phyloP scores from a whole-genome alignment of 176 grass and related monocot species.

The Dendrocalamus sinicus region DNA sequence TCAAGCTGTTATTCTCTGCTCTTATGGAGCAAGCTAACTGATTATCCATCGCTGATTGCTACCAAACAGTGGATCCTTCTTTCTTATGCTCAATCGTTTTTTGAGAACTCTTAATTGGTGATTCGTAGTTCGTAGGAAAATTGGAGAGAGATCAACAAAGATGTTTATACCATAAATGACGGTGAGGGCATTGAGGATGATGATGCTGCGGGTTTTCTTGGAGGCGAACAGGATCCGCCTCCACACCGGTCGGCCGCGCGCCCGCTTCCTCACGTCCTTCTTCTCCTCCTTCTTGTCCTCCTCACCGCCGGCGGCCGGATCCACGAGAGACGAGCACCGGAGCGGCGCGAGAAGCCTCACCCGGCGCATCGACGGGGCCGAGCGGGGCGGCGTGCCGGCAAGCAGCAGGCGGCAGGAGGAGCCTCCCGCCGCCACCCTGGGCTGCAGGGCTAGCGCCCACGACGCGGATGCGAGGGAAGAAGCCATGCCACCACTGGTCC shows the following conservation, averaged over 20 bases:
- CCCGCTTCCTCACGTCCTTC: conserved; percentile 26
- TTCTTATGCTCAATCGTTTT: neutral
- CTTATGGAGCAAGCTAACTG: neutral
- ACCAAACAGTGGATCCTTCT: neutral
- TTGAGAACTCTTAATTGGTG: no score
- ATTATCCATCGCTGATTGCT: neutral
- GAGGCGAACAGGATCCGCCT: conserved; percentile 93
- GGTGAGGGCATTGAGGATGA: conserved; percentile 89
- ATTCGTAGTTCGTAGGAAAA: no score
- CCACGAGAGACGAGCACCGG: conserved; percentile 35
- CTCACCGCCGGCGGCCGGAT: neutral
- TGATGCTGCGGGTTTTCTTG: conserved; percentile 89
- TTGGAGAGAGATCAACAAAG: neutral
- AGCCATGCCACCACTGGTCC: conserved; percentile 37
- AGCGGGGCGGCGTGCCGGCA: conserved; percentile 28
- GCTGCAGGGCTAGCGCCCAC: conserved; percentile 45
- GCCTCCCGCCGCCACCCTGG: conserved; percentile 16
- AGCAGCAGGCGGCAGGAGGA: conserved; percentile 37
- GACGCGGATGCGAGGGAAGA: conserved; percentile 45
- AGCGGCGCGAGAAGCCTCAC: conserved; percentile 20
- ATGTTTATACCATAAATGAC: conserved; percentile 84
- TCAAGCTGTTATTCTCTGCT: neutral
- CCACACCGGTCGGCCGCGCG: conserved; percentile 59
- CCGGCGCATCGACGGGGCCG: conserved; percentile 16
- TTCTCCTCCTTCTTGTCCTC: neutral